A percentile compares a stretch with the other conserved stretches of the same genome.
phyloP scores from a whole-genome alignment of 129 eudicot genomes.

The Ambrosia trifida region DNA sequence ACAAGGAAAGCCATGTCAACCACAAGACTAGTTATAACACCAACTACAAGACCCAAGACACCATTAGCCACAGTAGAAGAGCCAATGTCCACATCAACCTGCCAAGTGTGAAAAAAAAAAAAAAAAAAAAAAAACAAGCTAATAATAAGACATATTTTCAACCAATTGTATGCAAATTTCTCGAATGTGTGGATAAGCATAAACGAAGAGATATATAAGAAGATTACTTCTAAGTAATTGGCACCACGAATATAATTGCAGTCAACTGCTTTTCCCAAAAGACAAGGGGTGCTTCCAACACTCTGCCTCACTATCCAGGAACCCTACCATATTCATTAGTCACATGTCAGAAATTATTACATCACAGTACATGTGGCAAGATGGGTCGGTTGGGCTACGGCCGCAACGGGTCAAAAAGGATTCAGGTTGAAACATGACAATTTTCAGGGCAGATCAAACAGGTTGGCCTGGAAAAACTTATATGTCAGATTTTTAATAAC shows the following conservation, averaged over 20 bases:
- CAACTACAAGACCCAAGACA: conserved; percentile 95
- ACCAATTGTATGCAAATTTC: background rate
- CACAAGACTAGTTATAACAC: conserved; percentile 87
- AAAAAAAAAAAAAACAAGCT: background rate
- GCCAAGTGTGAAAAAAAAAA: conserved; percentile 13
- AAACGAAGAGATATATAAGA: conserved; percentile 6
- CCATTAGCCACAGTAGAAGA: conserved; percentile 99
- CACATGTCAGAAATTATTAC: background rate
- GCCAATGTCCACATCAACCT: conserved; percentile 97
- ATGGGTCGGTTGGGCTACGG: background rate
- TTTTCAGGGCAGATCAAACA: background rate
- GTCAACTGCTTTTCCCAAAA: conserved; percentile 93
- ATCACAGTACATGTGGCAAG: background rate
- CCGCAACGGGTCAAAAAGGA: background rate
- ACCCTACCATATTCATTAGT: conserved; percentile 50
- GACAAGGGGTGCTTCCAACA: conserved; percentile 98
- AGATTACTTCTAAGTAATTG: conserved; percentile 78
- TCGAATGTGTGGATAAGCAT: background rate
- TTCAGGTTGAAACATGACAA: background rate
- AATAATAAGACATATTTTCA: conserved; percentile 9
- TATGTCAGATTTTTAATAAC: background rate
- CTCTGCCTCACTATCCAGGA: conserved; percentile 99
- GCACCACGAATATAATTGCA: conserved; percentile 94
- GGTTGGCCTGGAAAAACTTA: background rate
- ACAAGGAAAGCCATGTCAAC: conserved; percentile 99